Conservation (phyloP, 2,329 filamentous ascomycete genomes). For the Didymella lethalis region DNA sequence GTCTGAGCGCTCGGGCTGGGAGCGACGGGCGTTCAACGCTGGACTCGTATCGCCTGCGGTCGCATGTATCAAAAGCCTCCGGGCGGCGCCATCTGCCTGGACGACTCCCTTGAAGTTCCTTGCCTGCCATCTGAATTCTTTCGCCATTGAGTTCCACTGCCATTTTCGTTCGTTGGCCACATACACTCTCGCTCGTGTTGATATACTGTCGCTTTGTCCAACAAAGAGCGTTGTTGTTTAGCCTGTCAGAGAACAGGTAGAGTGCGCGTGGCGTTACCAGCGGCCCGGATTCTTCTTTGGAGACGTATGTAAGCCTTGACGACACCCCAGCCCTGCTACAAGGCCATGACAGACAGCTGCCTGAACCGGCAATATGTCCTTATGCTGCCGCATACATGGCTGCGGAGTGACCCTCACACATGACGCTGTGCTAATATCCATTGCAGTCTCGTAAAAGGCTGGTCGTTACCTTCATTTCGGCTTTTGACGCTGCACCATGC, state of each 20-base stretch:
- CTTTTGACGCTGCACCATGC: constrained; percentile 34
- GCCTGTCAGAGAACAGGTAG: constrained; percentile 5
- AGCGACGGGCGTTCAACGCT: constrained; percentile 20
- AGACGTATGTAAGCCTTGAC: constrained; percentile 19
- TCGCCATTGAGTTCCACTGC: neutral
- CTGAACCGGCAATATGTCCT: constrained; percentile 16
- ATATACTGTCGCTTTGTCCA: constrained; percentile 9
- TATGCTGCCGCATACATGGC: constrained; percentile 1
- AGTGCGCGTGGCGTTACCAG: constrained; percentile 22
- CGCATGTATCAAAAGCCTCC: constrained; percentile 20
- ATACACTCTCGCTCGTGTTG: constrained; percentile 15
- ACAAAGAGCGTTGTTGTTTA: constrained; percentile 4
- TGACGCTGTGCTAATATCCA: constrained; percentile 31
- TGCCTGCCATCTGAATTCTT: constrained; percentile 10
- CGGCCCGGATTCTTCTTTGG: constrained; percentile 7
- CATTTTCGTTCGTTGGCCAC: constrained; percentile 6
- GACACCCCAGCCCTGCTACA: constrained; percentile 11
- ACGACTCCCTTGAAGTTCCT: constrained; percentile 8
- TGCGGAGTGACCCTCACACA: neutral
- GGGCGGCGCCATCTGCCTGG: constrained; percentile 12
- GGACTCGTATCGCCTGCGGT: constrained; percentile 17
- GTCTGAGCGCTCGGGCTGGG: constrained; percentile 19
- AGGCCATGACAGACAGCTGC: constrained; percentile 15
- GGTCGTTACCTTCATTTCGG: constrained; percentile 11
- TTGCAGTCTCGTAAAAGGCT: constrained; percentile 19